These are phyloP conservation scores for Paspalum notatum DNA, from an alignment of 176 grass and related monocot species.

Conservation along the genomic window DNA sequence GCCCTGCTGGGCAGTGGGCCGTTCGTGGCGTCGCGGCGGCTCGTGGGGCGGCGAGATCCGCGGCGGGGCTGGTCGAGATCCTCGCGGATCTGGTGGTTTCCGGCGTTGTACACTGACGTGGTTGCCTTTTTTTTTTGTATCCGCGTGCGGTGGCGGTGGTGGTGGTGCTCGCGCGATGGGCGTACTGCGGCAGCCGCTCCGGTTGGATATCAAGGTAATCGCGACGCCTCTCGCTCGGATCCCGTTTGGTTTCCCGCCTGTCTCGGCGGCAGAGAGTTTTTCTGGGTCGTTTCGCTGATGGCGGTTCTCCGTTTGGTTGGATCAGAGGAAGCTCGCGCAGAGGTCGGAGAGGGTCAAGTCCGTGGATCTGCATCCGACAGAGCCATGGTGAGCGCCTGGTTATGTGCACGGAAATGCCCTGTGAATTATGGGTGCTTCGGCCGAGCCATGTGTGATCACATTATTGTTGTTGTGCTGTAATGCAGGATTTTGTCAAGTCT, in stretches of 20 bases:
- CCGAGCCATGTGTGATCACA: not conserved
- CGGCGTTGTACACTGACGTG: slow-evolving; percentile 31
- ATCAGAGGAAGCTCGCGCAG: slow-evolving; percentile 99
- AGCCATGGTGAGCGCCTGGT: slow-evolving; percentile 77
- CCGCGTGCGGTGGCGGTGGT: not conserved
- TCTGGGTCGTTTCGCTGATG: slow-evolving; percentile 29
- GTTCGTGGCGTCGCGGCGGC: not conserved
- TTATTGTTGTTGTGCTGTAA: slow-evolving; percentile 3
- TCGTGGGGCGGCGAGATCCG: slow-evolving; percentile 38
- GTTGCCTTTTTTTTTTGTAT: slow-evolving; percentile 3
- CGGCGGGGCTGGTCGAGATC: slow-evolving; percentile 34
- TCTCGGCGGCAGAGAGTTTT: not conserved
- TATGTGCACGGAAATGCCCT: not conserved
- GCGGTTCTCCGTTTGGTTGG: slow-evolving; percentile 35
- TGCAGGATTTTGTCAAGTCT: slow-evolving; percentile 95
- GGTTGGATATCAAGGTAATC: slow-evolving; percentile 98
- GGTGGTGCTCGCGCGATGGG: slow-evolving; percentile 3
- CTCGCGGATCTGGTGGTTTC: slow-evolving; percentile 47
- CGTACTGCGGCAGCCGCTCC: slow-evolving; percentile 79
- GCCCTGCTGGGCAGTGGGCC: not conserved
- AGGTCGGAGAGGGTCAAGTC: slow-evolving; percentile 98
- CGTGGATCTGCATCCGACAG: slow-evolving; percentile 95
- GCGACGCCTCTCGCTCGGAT: slow-evolving; percentile 36
- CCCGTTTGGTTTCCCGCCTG: slow-evolving; percentile 35
- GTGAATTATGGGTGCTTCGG: not conserved